phyloP scores from a whole-genome alignment of 768 basidiomycete genomes.

The Gymnopilus junonius region DNA sequence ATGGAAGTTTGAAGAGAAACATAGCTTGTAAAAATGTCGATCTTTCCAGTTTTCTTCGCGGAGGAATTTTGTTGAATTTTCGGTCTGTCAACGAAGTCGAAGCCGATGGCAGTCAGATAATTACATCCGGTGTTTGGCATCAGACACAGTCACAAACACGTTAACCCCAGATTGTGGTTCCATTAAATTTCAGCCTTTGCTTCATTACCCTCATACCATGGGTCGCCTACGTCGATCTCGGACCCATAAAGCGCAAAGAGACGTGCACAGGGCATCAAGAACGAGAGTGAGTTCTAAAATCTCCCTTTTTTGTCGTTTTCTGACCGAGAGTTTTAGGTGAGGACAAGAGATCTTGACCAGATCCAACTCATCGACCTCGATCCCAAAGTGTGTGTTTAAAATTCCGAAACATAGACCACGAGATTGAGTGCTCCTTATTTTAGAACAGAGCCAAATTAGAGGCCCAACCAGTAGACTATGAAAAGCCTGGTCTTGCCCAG shows the following conservation, averaged over 20 bases:
- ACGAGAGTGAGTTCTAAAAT: constrained; percentile 60
- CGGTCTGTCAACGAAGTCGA: too few species aligned
- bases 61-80: background rate
- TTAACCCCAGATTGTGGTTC: constrained; percentile 12
- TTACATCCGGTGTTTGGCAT: constrained; percentile 1
- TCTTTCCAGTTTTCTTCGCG: too few species aligned
- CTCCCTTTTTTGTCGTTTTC: background rate
- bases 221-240: constrained; percentile 83
- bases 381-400: constrained; percentile 62
- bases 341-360: constrained; percentile 86
- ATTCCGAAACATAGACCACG: background rate
- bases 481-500: constrained; percentile 90
- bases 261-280: constrained; percentile 86
- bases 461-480: constrained; percentile 84
- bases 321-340: constrained; percentile 50
- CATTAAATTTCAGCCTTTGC: constrained; percentile 11
- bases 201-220: constrained; percentile 46
- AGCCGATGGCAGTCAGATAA: background rate
- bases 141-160: background rate
- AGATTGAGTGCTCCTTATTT: background rate
- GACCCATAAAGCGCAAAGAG: constrained; percentile 84
- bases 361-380: constrained; percentile 91
- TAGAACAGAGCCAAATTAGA: constrained; percentile 80
- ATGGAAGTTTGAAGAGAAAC: too few species aligned
- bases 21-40: too few species aligned